Evolutionary conservation across 2,329 filamentous ascomycete genomes (phyloP).

Genomic region (Verticillium tricorpus): DNA sequence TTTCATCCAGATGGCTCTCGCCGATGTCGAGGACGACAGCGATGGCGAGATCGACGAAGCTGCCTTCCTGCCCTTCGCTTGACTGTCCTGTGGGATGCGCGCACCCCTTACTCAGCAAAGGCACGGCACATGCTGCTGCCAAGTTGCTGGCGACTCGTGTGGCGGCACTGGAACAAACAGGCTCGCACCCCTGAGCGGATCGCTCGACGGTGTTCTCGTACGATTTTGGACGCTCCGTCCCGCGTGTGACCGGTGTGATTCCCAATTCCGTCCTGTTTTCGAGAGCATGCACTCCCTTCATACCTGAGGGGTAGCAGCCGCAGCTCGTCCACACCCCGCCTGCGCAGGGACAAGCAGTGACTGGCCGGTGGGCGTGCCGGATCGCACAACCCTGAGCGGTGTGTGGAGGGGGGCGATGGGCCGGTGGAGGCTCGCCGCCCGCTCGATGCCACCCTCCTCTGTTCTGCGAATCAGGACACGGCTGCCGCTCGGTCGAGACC

Average conservation of each 20-base stretch:
- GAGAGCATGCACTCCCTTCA: background rate
- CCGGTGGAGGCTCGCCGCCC: background rate
- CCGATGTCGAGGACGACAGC: conserved; percentile 47
- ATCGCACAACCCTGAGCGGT: background rate
- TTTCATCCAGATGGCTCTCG: conserved; percentile 50
- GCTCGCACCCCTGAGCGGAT: background rate
- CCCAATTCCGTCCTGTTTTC: background rate
- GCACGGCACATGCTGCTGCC: background rate
- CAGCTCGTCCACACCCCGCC: background rate
- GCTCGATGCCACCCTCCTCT: background rate
- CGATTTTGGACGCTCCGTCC: background rate
- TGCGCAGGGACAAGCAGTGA: background rate
- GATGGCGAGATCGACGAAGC: conserved; percentile 28
- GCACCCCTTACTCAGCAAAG: conserved; percentile 1
- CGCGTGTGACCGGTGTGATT: background rate
- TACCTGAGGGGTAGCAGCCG: background rate
- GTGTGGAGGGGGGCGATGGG: background rate
- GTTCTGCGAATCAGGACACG: background rate
- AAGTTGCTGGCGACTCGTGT: background rate
- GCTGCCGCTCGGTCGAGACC: background rate
- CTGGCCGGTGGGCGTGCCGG: background rate
- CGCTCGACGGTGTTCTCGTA: background rate
- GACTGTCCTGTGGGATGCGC: conserved; percentile 3
- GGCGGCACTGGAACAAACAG: background rate
- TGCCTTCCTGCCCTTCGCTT: background rate